phyloP scores from a whole-genome alignment of 2,329 filamentous ascomycete genomes.

The Neonectria coccinea region DNA sequence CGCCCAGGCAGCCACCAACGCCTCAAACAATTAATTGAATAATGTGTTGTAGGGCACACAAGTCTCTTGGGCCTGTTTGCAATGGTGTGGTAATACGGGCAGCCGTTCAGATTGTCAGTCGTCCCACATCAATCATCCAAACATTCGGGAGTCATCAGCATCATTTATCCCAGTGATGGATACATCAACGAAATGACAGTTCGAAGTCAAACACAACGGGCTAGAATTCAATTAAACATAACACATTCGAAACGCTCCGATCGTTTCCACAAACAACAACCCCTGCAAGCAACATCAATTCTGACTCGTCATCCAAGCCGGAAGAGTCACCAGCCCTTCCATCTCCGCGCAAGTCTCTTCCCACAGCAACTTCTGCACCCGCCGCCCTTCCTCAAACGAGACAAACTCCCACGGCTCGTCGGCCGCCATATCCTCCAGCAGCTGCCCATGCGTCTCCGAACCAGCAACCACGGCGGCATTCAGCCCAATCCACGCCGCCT shows the following conservation, averaged over 20 bases:
- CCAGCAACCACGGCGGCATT: conserved; percentile 35
- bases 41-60: neutral
- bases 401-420: neutral
- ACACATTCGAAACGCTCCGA: neutral
- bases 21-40: neutral
- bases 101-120: neutral
- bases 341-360: conserved; percentile 20
- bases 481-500: conserved; percentile 32
- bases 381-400: conserved; percentile 1
- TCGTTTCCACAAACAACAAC: neutral
- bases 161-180: no score
- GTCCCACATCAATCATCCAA: neutral
- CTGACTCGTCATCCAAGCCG: conserved; percentile 5
- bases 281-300: neutral
- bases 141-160: neutral
- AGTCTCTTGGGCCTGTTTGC: neutral
- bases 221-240: neutral
- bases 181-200: neutral
- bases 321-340: conserved; percentile 18
- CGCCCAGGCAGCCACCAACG: neutral
- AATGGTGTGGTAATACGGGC: neutral
- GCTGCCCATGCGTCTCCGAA: conserved; percentile 28
- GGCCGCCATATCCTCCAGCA: conserved; percentile 27
- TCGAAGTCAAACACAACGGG: neutral
- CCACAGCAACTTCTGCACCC: conserved; percentile 18